Evolutionary conservation across 2,329 filamentous ascomycete species (phyloP), one percentile per base, ranked within the genome.

Genomic region (Arthrobotrys musiformis): DNA sequence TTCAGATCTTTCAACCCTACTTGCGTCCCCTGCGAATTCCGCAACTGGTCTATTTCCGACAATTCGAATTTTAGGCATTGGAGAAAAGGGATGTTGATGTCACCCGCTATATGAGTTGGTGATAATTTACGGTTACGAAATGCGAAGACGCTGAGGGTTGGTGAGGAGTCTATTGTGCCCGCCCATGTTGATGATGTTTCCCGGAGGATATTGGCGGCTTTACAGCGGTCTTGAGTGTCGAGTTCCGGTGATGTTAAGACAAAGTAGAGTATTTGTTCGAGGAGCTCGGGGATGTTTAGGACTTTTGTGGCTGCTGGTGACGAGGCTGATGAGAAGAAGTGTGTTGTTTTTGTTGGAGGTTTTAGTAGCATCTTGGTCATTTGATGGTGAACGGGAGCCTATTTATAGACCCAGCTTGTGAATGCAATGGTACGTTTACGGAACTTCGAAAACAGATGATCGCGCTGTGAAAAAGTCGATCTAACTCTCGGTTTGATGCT

Each of bases 341-440:
- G 54, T 40, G 54, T 58, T 58, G 54, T 58, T 40, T 40, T 58
- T 58, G 54, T 58, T 58, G 54, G 17, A 58, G 8, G 26, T 37
- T 58, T 58, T n/a, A 19, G n/a, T 1, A 42, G 40, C 4, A 42
- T 15, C 11, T 19, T 24, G n/a, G 7, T 35, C 54, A 58, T 58
- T 58, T 58, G 22, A 0, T 7, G 6, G 0, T 33, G 4, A 22
- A 5, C 4, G 22, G 19, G n/a, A 19, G 9, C 4, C 9, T 46
- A 24, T 22, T n/a, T n/a, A n/a, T n/a, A n/a, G n/a, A n/a, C n/a
- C n/a, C n/a, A n/a, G n/a, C n/a, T n/a, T n/a, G n/a, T n/a, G n/a
- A n/a, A n/a, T n/a, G n/a, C n/a, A n/a, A n/a, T n/a, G n/a, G n/a
- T n/a, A n/a, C n/a, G n/a, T n/a, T n/a, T n/a, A n/a, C n/a, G n/a